Conservation (phyloP, 306 rosid species). For the Dryas drummondii region DNA sequence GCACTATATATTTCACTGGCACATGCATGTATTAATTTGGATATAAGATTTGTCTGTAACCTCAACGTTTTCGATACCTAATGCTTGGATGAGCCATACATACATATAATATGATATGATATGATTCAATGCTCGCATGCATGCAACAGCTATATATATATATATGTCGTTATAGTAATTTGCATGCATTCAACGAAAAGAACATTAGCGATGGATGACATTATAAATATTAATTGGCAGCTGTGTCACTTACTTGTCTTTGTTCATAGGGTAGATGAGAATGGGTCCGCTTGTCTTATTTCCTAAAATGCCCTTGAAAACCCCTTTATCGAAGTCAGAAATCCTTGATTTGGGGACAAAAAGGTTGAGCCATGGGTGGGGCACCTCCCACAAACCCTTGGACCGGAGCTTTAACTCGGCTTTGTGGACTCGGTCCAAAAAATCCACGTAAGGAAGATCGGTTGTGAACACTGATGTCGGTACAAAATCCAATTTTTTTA, state of each 20-base stretch:
- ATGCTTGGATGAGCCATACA: no score
- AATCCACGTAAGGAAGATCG: conserved; percentile 80
- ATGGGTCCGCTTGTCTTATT: conserved; percentile 94
- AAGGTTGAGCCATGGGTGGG: conserved; percentile 99
- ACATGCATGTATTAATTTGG: no score
- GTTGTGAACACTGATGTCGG: conserved; percentile 74
- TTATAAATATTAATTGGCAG: background rate
- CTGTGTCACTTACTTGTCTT: conserved; percentile 61
- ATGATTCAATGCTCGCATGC: background rate
- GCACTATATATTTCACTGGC: background rate
- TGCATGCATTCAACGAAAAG: background rate
- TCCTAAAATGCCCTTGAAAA: conserved; percentile 88
- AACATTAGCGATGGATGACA: conserved; percentile 12
- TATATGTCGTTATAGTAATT: background rate
- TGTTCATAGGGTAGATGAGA: conserved; percentile 96
- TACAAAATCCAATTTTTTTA: conserved; percentile 62
- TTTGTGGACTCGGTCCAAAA: conserved; percentile 88
- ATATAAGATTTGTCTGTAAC: no score
- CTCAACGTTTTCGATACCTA: no score
- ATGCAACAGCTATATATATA: background rate
- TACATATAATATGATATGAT: no score
- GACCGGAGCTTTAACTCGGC: conserved; percentile 89
- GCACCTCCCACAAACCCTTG: conserved; percentile 87
- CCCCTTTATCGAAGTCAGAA: conserved; percentile 73
- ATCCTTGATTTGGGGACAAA: conserved; percentile 93